Conservation (phyloP, 495 filamentous ascomycete genomes). For the Xylaria intraflava region DNA sequence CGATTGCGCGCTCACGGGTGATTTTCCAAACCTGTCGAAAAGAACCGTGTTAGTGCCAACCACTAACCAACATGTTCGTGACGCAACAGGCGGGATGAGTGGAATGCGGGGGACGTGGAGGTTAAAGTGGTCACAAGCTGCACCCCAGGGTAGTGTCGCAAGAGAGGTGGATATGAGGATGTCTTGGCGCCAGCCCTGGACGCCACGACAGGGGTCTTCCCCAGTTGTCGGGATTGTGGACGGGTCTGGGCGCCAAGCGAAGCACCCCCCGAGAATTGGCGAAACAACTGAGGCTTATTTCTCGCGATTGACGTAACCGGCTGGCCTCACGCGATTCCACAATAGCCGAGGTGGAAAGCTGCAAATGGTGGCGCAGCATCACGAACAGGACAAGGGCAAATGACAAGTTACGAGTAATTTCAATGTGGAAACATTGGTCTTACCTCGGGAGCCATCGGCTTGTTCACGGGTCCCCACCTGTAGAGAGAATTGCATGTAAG, state of each 20-base stretch:
- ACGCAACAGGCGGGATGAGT: neutral
- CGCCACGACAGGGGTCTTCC: slow-evolving; percentile 26
- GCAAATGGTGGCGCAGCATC: neutral
- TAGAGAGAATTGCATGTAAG: slow-evolving; percentile 7
- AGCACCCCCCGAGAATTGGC: too few relatives aligned
- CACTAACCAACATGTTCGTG: neutral
- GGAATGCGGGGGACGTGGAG: neutral
- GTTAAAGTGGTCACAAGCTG: neutral
- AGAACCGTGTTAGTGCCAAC: slow-evolving; percentile 7
- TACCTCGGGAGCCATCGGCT: slow-evolving; percentile 97
- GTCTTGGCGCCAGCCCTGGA: slow-evolving; percentile 21
- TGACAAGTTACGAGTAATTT: neutral
- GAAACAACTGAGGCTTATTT: too few relatives aligned
- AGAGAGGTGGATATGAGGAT: neutral
- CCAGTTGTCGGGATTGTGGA: slow-evolving; percentile 9
- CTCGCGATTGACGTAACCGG: slow-evolving; percentile 11
- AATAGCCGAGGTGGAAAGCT: slow-evolving; percentile 6
- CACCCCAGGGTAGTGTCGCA: too few relatives aligned
- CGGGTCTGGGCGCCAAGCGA: neutral
- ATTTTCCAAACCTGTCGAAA: slow-evolving; percentile 90
- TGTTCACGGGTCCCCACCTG: slow-evolving; percentile 79
- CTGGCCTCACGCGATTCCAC: neutral
- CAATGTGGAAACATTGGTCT: slow-evolving; percentile 29
- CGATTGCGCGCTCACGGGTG: slow-evolving; percentile 96
- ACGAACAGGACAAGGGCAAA: neutral